Evolutionary conservation across 495 filamentous ascomycete species (phyloP).

Genomic region (Wilcoxina mikolae): DNA sequence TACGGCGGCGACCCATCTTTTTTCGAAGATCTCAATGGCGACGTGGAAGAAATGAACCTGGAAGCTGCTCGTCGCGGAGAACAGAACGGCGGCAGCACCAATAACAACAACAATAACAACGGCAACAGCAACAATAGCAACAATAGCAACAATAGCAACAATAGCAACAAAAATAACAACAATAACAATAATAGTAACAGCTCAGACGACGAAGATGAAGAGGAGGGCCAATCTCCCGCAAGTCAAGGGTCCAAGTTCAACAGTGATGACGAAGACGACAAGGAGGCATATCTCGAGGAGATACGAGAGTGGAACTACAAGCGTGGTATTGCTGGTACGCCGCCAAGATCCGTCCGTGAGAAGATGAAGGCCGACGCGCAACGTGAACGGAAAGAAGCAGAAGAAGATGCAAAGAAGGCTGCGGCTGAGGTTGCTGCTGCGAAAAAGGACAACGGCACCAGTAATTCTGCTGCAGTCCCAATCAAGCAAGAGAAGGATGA

Average conservation of each 20-base stretch:
- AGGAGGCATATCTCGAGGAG: conserved; percentile 25
- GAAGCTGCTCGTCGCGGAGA: conserved; percentile 8
- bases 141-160: neutral
- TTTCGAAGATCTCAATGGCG: conserved; percentile 31
- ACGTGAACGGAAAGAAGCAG: conserved; percentile 23
- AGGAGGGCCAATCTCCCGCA: conserved; percentile 12
- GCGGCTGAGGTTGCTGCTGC: conserved; percentile 9
- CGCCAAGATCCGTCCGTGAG: conserved; percentile 20
- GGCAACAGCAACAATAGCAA: no score
- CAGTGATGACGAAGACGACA: conserved; percentile 25
- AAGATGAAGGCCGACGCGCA: conserved; percentile 25
- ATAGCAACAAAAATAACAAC: neutral
- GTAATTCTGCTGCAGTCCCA: neutral
- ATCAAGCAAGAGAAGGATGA: conserved; percentile 1
- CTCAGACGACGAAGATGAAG: conserved; percentile 14
- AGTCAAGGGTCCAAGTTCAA: conserved; percentile 12
- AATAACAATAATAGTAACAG: neutral
- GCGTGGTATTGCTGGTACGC: conserved; percentile 26
- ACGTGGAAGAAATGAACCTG: conserved; percentile 20
- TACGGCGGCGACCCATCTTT: conserved; percentile 33
- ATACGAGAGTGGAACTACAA: conserved; percentile 25
- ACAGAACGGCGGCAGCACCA: conserved; percentile 11
- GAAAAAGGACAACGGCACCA: conserved; percentile 2
- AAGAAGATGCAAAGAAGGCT: conserved; percentile 24
- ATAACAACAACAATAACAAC: no score